These are phyloP conservation scores for Cercospora canescens DNA, from an alignment of 2,329 filamentous ascomycete genomes.

Conservation along the genomic window DNA sequence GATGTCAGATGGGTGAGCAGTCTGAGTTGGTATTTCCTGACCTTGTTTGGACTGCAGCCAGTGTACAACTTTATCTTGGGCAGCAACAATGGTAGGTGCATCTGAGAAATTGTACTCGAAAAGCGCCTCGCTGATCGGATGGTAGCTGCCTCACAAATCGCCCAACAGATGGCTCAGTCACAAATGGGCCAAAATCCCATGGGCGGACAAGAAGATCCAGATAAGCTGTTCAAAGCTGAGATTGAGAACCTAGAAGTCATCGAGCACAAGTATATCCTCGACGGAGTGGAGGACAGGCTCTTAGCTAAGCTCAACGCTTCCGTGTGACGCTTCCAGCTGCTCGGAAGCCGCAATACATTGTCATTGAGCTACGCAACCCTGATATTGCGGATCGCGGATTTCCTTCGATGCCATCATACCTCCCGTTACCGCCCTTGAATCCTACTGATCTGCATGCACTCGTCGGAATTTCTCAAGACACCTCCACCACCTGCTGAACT, in stretches of 20 bases:
- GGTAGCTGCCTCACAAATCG: slow-evolving; percentile 84
- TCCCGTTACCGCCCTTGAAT: no score
- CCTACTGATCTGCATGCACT: no score
- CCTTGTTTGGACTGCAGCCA: slow-evolving; percentile 92
- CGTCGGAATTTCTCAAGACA: no score
- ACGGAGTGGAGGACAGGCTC: slow-evolving; percentile 83
- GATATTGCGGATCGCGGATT: no score
- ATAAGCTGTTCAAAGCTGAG: slow-evolving; percentile 91
- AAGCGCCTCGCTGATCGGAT: not conserved
- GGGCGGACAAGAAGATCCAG: slow-evolving; percentile 87
- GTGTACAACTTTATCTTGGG: slow-evolving; percentile 97
- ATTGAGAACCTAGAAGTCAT: slow-evolving; percentile 94
- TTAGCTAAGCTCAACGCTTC: slow-evolving; percentile 48
- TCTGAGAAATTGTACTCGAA: not conserved
- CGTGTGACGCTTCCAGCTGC: slow-evolving; percentile 8
- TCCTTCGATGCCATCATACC: no score
- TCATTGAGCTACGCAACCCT: not conserved
- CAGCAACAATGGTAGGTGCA: slow-evolving; percentile 81
- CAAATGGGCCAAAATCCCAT: slow-evolving; percentile 72
- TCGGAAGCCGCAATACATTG: not conserved
- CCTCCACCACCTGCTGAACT: no score
- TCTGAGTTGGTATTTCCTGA: slow-evolving; percentile 98
- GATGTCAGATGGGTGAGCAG: slow-evolving; percentile 98
- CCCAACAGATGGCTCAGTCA: slow-evolving; percentile 69
- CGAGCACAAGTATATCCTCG: slow-evolving; percentile 88